Percentiles rank a stretch among this genome's conserved stretches.
phyloP scores from a whole-genome alignment of 306 rosid species.

The Erythrophleum fordii region DNA sequence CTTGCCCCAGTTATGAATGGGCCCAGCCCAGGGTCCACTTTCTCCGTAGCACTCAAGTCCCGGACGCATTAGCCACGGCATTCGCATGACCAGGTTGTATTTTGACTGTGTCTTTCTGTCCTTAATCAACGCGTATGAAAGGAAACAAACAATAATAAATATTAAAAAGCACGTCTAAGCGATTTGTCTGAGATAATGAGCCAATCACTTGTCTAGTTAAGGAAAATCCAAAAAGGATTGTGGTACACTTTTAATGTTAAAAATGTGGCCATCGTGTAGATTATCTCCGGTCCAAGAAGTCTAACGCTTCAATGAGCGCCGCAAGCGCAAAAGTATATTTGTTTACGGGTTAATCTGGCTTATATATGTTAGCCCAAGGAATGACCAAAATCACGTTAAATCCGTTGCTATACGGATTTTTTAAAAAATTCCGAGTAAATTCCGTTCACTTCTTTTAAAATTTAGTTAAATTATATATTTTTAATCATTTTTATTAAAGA shows the following conservation, averaged over 20 bases:
- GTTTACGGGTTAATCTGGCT: background rate
- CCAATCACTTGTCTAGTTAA: constrained; percentile 32
- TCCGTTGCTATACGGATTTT: too few relatives aligned
- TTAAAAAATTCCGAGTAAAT: too few relatives aligned
- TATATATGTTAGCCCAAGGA: too few relatives aligned
- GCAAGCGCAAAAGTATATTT: background rate
- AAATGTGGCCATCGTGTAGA: constrained; percentile 6
- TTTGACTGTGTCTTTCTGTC: constrained; percentile 29
- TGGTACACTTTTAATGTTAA: constrained; percentile 11
- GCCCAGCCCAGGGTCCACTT: constrained; percentile 15
- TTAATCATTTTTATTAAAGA: too few relatives aligned
- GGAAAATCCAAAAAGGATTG: background rate
- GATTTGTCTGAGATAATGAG: constrained; percentile 32
- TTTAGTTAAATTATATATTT: too few relatives aligned
- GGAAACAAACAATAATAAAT: background rate
- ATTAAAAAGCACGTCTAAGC: constrained; percentile 6
- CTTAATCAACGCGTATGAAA: constrained; percentile 33
- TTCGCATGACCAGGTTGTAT: constrained; percentile 2
- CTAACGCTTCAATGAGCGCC: constrained; percentile 29
- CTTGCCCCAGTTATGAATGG: background rate
- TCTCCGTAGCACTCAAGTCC: background rate
- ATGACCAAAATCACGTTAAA: background rate
- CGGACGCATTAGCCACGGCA: background rate
- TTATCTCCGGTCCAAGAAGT: too few relatives aligned
- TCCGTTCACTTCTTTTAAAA: too few relatives aligned